Conservation (phyloP, 805 yeast species). For the Saccharomycopsis sp. region DNA sequence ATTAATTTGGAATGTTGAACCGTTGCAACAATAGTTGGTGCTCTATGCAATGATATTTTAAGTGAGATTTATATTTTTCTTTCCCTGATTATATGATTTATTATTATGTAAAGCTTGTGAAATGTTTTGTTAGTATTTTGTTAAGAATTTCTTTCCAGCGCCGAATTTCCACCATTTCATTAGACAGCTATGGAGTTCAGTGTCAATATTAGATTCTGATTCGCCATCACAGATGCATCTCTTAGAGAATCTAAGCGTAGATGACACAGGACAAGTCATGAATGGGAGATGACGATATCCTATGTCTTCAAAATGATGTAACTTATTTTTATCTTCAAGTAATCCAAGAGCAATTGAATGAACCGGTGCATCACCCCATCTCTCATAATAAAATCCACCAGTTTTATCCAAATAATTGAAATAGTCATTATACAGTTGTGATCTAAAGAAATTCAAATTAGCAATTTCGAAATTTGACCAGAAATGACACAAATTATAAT, state of each 20-base stretch:
- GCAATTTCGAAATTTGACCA: slow-evolving; percentile 87
- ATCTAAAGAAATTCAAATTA: slow-evolving; percentile 60
- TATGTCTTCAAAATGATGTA: slow-evolving; percentile 74
- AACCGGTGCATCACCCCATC: slow-evolving; percentile 97
- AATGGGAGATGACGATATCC: slow-evolving; percentile 77
- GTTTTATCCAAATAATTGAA: slow-evolving; percentile 57
- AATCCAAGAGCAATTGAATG: slow-evolving; percentile 66
- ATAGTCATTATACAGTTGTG: slow-evolving; percentile 52
- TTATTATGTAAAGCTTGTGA: background rate
- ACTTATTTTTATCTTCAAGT: slow-evolving; percentile 48
- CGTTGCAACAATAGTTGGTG: slow-evolving; percentile 27
- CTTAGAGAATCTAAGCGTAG: slow-evolving; percentile 42
- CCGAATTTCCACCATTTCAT: slow-evolving; percentile 73
- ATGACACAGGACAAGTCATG: slow-evolving; percentile 50
- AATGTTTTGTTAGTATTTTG: background rate
- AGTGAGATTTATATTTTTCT: background rate
- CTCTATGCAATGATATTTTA: background rate
- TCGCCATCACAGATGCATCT: slow-evolving; percentile 55
- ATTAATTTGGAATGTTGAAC: slow-evolving; percentile 88
- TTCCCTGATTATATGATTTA: no score
- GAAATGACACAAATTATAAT: slow-evolving; percentile 75
- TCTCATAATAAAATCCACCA: slow-evolving; percentile 78
- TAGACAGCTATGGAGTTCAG: slow-evolving; percentile 51
- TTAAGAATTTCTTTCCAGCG: slow-evolving; percentile 48
- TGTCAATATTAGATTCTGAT: slow-evolving; percentile 37